A percentile compares a stretch with the other conserved stretches of the same genome.
These are phyloP conservation scores for Magnolia kwangsiensis DNA, from an alignment of 164 flowering plant genomes.

Conservation along the genomic window DNA sequence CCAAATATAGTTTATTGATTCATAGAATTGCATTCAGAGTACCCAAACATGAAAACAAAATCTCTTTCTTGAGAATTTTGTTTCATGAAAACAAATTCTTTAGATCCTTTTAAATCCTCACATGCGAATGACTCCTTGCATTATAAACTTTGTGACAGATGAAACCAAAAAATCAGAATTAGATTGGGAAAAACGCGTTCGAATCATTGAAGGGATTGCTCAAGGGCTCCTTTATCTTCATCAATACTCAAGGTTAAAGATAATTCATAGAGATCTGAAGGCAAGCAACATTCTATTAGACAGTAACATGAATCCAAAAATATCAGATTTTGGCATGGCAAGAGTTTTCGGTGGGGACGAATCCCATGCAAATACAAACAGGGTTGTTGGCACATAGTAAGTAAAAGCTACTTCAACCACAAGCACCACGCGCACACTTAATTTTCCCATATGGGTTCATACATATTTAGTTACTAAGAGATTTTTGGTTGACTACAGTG, in stretches of 20 bases:
- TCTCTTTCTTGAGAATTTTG: too few species aligned
- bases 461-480: neutral
- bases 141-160: constrained; percentile 21
- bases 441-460: too few species aligned
- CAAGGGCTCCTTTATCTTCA: constrained; percentile 50
- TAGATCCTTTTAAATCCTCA: neutral
- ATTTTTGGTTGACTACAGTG: constrained; percentile 5
- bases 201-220: constrained; percentile 36
- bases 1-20: too few species aligned
- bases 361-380: constrained; percentile 19
- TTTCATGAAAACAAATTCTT: neutral
- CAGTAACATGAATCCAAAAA: constrained; percentile 38
- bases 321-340: constrained; percentile 51
- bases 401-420: neutral
- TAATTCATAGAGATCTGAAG: constrained; percentile 52
- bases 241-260: constrained; percentile 31
- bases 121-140: too few species aligned
- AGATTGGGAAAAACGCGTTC: constrained; percentile 32
- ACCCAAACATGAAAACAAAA: too few species aligned
- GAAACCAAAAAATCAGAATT: neutral
- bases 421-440: neutral
- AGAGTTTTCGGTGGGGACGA: constrained; percentile 22
- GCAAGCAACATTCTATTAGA: constrained; percentile 44
- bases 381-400: constrained; percentile 32
- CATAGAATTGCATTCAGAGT: too few species aligned